These are phyloP conservation scores for Salix arbutifolia DNA, from an alignment of 345 rosid species.

Conservation along the genomic window DNA sequence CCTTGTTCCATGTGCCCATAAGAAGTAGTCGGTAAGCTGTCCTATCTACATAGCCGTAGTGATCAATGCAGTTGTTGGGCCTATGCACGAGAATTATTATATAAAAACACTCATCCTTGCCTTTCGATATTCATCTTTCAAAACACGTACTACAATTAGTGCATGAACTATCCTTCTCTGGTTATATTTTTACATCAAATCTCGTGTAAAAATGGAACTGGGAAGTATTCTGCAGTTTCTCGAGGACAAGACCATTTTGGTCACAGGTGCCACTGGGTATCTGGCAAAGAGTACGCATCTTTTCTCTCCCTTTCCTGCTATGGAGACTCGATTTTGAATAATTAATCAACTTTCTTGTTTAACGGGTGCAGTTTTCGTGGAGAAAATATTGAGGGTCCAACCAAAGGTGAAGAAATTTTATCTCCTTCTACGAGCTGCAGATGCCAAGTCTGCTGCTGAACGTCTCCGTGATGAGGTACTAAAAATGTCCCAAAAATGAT, in stretches of 20 bases:
- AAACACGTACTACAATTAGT: background rate
- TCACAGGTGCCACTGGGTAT: slow-evolving; percentile 46
- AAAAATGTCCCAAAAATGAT: background rate
- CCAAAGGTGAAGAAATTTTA: slow-evolving; percentile 23
- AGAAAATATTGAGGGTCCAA: slow-evolving; percentile 21
- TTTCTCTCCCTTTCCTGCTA: background rate
- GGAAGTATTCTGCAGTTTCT: slow-evolving; percentile 27
- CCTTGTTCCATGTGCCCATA: background rate
- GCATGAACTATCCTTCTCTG: background rate
- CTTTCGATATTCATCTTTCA: background rate
- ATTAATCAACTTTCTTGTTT: background rate
- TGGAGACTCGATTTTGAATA: background rate
- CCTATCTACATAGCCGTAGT: background rate
- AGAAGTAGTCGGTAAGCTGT: background rate
- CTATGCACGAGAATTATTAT: background rate
- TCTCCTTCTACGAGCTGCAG: slow-evolving; percentile 23
- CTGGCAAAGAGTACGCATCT: slow-evolving; percentile 34
- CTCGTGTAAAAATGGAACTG: slow-evolving; percentile 18
- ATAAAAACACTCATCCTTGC: background rate
- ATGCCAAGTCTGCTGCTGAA: slow-evolving; percentile 9
- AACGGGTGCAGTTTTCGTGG: slow-evolving; percentile 17
- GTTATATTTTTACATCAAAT: background rate
- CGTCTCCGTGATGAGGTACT: slow-evolving; percentile 18
- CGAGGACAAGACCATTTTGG: slow-evolving; percentile 34
- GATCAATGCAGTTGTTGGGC: background rate